These are phyloP conservation scores for Cinnamomum chago DNA, from an alignment of 164 flowering plant species.

Conservation along the genomic window DNA sequence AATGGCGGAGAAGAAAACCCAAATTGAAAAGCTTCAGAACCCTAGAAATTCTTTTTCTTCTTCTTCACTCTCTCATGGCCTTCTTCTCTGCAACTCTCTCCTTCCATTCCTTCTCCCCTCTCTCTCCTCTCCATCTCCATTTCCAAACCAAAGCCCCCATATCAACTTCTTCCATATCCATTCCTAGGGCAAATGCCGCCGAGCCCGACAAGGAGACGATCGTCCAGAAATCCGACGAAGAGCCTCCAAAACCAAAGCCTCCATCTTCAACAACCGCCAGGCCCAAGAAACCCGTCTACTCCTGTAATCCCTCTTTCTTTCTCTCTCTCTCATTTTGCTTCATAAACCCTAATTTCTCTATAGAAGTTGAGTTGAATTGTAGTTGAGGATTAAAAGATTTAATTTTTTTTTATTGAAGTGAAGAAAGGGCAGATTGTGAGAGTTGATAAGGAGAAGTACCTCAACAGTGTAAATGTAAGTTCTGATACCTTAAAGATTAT, in stretches of 20 bases:
- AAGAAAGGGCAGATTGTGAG: conserved; percentile 91
- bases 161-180: neutral
- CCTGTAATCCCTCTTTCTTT: conserved; percentile 33
- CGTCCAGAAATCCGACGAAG: conserved; percentile 22
- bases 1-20: neutral
- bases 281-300: conserved; percentile 65
- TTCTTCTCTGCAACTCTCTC: conserved; percentile 13
- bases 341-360: too few species aligned
- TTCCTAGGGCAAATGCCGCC: conserved; percentile 3
- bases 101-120: neutral
- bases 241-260: conserved; percentile 15
- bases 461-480: conserved; percentile 80
- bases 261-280: conserved; percentile 20
- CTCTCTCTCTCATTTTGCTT: neutral
- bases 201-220: conserved; percentile 26
- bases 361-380: neutral
- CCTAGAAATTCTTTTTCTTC: neutral
- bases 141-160: neutral
- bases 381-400: neutral
- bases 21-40: neutral
- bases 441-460: conserved; percentile 84
- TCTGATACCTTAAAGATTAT: neutral
- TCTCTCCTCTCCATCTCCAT: neutral
- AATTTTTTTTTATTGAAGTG: conserved; percentile 39
- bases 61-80: neutral